Evolutionary conservation across 148 eudicot genomes (phyloP).

Genomic region (Linanthus parryae): DNA sequence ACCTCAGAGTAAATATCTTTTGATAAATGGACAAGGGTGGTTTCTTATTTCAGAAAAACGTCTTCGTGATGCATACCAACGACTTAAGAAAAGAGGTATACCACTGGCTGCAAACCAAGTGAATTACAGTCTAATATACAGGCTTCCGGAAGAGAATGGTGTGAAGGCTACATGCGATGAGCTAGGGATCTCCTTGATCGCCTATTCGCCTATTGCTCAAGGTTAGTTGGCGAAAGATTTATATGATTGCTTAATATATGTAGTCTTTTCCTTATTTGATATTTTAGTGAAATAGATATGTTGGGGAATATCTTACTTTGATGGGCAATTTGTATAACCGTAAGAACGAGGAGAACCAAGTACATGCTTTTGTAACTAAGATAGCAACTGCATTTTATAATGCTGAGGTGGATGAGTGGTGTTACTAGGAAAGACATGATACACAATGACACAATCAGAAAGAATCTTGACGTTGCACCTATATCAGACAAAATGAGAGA

Average conservation of each 20-base stretch:
- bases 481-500: too few species aligned
- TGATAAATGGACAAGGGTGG: background rate
- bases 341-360: too few species aligned
- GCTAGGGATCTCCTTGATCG: constrained; percentile 86
- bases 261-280: too few species aligned
- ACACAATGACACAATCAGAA: too few species aligned
- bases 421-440: too few species aligned
- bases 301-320: too few species aligned
- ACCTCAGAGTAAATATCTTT: background rate
- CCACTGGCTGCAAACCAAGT: constrained; percentile 98
- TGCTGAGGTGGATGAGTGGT: too few species aligned
- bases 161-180: constrained; percentile 96
- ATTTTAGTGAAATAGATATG: too few species aligned
- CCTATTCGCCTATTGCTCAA: constrained; percentile 96
- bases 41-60: constrained; percentile 56
- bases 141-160: constrained; percentile 88
- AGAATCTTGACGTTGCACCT: too few species aligned
- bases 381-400: too few species aligned
- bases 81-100: constrained; percentile 74
- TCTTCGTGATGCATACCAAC: constrained; percentile 72
- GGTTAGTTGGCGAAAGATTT: constrained; percentile 36
- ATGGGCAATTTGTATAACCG: too few species aligned
- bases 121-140: constrained; percentile 91
- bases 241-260: background rate
- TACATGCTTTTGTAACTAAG: too few species aligned